Percentiles rank a stretch among this genome's conserved stretches.
phyloP scores from a whole-genome alignment of 202 grass and related monocot genomes.

The Carex arenaria region DNA sequence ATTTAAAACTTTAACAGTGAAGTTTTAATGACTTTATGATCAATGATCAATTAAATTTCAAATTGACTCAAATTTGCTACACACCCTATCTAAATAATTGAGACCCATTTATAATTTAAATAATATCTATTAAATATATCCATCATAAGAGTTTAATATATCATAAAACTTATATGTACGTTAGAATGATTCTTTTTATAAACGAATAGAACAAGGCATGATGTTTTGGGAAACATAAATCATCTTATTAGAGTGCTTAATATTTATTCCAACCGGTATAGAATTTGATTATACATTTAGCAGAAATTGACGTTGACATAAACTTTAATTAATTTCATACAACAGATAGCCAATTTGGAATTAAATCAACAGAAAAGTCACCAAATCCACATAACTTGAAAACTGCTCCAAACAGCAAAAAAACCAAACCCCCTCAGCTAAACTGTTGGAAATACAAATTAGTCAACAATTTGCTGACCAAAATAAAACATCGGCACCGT shows the following conservation, averaged over 20 bases:
- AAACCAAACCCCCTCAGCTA: not conserved
- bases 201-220: not conserved
- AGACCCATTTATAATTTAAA: no score
- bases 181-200: not conserved
- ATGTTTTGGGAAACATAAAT: not conserved
- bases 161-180: not conserved
- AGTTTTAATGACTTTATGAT: no score
- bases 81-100: no score
- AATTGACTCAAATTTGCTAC: no score
- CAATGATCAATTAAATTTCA: no score
- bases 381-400: not conserved
- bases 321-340: not conserved
- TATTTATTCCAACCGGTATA: not conserved
- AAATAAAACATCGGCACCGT: not conserved
- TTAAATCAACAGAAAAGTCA: not conserved
- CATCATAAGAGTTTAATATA: not conserved
- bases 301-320: not conserved
- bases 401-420: not conserved
- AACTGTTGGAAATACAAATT: not conserved
- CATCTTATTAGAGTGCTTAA: not conserved
- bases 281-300: not conserved
- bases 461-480: not conserved
- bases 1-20: no score
- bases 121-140: no score
- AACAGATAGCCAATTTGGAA: not conserved